phyloP scores from a whole-genome alignment of 345 rosid genomes.

The Luvunga scandens region DNA sequence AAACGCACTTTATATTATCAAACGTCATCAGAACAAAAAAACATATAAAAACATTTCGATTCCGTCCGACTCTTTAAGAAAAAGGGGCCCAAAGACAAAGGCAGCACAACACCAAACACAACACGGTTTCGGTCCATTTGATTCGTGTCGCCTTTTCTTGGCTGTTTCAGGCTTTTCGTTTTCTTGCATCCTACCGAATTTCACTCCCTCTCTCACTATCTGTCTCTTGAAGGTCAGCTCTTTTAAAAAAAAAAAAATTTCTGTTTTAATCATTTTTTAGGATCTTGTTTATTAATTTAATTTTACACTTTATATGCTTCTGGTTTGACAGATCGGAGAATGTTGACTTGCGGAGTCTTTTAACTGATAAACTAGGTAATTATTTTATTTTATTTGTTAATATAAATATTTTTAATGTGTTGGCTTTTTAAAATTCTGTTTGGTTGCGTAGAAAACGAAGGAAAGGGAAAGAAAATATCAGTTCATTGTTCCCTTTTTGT shows the following conservation, averaged over 20 bases:
- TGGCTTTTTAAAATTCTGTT: conserved; percentile 17
- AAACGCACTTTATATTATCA: conserved; percentile 17
- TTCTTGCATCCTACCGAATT: conserved; percentile 31
- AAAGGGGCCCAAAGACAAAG: too few species aligned
- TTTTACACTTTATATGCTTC: neutral
- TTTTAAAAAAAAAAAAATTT: too few species aligned
- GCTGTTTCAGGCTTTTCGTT: conserved; percentile 32
- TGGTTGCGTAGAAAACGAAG: conserved; percentile 29
- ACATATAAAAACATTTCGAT: conserved; percentile 21
- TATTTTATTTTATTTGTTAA: neutral
- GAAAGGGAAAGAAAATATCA: conserved; percentile 5
- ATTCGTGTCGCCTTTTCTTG: conserved; percentile 21
- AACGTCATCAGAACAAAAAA: neutral
- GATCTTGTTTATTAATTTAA: neutral
- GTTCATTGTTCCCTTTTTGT: neutral
- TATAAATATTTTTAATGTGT: neutral
- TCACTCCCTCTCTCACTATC: conserved; percentile 17
- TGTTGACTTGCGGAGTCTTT: conserved; percentile 9
- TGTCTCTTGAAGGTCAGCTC: conserved; percentile 14
- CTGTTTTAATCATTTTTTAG: conserved; percentile 8
- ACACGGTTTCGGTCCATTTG: neutral
- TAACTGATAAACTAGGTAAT: conserved; percentile 36
- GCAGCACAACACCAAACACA: neutral
- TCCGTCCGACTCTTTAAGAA: conserved; percentile 20
- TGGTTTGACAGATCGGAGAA: conserved; percentile 30